Evolutionary conservation across 1,139 yeast species (phyloP), one percentile per base, ranked within the genome.

Genomic region (Magnusiomyces suaveolens): DNA sequence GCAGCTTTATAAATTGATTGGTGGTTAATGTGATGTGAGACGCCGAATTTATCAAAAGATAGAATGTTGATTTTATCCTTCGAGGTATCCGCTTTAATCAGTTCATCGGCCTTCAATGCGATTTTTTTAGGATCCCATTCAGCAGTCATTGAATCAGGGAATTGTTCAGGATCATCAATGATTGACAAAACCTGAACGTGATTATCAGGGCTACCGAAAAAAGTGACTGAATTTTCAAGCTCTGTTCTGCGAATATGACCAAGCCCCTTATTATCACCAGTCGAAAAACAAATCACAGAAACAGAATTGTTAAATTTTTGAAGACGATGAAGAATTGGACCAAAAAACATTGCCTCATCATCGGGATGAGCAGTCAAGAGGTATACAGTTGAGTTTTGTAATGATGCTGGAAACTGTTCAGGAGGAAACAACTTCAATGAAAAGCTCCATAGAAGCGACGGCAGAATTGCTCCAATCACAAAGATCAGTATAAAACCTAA

Each of bases 341-440:
- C 81, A 65, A 92, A 94, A 70, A 94, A 94, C 98, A 94, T 94
- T 55, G 89, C 92, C 69, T 94, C 99, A 67, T 94, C 99, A 69
- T 94, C 99, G 0, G 99, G 99, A 69, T 94, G 99, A 0, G 96
- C 96, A 46, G 89, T 83, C 21, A 92, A 73, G 51, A 87, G 59
- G 23, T 70, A 62, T 46, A 72, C 57, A 32, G 54, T 41, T 59
- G 59, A 46, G 58, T 61, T 56, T 55, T 61, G 48, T 3, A 48
- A 25, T 6, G 36, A 20, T 2, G 12, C 18, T 2, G 51, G 43
- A 3, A 38, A 48, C 3, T 16, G 23, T 16, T 23, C 14, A 16
- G 24, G 32, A 12, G 51, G 36, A 14, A 8, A 23, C 32, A 38
- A 25, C 21, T 4, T 25, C 23, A 38, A 38, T 16, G 51, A 25